Percentiles rank a stretch among this genome's conserved stretches.
phyloP scores from a whole-genome alignment of 805 yeast genomes.

The Zygoascus biomembranicola region DNA sequence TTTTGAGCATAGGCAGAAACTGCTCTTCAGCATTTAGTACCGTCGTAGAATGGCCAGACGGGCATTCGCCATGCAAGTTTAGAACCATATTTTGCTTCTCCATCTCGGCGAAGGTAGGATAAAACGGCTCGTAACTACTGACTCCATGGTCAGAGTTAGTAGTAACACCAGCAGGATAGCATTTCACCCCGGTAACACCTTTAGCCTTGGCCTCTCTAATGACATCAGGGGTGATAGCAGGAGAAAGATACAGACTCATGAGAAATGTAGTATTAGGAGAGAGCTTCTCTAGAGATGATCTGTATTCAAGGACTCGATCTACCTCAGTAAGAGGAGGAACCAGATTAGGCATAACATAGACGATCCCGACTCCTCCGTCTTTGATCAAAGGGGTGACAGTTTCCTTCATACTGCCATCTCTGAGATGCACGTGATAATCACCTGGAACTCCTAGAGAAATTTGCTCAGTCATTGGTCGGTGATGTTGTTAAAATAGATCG shows the following conservation, averaged over 20 bases:
- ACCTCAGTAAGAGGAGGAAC: slow-evolving; percentile 85
- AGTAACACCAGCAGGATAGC: slow-evolving; percentile 99
- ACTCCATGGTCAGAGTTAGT: slow-evolving; percentile 90
- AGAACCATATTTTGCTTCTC: slow-evolving; percentile 67
- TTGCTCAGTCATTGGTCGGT: background rate
- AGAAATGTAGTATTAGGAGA: slow-evolving; percentile 81
- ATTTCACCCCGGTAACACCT: slow-evolving; percentile 80
- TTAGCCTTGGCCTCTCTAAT: slow-evolving; percentile 66
- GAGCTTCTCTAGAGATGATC: slow-evolving; percentile 48
- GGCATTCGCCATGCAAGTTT: slow-evolving; percentile 94
- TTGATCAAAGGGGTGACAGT: slow-evolving; percentile 83
- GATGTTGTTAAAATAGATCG: background rate
- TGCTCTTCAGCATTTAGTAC: slow-evolving; percentile 90
- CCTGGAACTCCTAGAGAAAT: slow-evolving; percentile 28
- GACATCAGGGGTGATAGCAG: slow-evolving; percentile 75
- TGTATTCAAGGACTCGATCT: slow-evolving; percentile 63
- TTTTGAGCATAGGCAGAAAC: slow-evolving; percentile 79
- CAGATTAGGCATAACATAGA: slow-evolving; percentile 93
- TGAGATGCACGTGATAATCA: slow-evolving; percentile 93
- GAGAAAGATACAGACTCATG: slow-evolving; percentile 81
- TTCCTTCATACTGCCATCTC: slow-evolving; percentile 92
- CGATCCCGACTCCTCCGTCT: slow-evolving; percentile 85
- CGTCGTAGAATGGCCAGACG: slow-evolving; percentile 68
- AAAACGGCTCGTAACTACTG: slow-evolving; percentile 79
- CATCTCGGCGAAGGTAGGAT: slow-evolving; percentile 86